These are phyloP conservation scores for Strobilomyces dryophilus DNA, from an alignment of 768 basidiomycete genomes.

Conservation along the genomic window DNA sequence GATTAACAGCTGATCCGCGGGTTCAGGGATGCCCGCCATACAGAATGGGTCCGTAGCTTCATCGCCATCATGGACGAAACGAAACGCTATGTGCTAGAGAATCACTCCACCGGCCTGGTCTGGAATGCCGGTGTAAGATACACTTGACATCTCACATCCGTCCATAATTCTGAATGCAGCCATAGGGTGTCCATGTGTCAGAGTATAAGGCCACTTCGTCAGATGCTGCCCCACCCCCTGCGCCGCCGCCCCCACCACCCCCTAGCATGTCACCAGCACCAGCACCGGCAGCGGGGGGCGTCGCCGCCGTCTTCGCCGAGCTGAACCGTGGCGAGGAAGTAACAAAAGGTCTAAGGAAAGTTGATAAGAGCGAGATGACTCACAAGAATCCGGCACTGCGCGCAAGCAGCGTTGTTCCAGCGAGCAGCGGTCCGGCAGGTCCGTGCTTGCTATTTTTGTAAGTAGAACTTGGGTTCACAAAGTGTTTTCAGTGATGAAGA, in stretches of 20 bases:
- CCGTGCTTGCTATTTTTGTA: conserved; percentile 21
- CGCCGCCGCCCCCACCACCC: conserved; percentile 50
- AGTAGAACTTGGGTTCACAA: not conserved
- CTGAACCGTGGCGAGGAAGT: conserved; percentile 88
- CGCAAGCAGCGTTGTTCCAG: conserved; percentile 48
- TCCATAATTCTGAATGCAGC: not conserved
- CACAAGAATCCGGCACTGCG: conserved; percentile 95
- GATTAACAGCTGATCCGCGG: conserved; percentile 2
- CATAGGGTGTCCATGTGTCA: conserved; percentile 53
- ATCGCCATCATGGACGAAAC: conserved; percentile 68
- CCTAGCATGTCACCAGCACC: conserved; percentile 37
- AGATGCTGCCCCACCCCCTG: conserved; percentile 29
- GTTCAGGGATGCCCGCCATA: conserved; percentile 78
- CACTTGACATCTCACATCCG: not conserved
- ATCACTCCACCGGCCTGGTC: conserved; percentile 77
- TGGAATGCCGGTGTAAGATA: conserved; percentile 81
- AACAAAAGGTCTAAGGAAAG: conserved; percentile 88
- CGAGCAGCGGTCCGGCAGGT: conserved; percentile 32
- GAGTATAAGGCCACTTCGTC: conserved; percentile 44
- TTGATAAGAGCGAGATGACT: conserved; percentile 95
- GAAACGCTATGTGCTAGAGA: conserved; percentile 78
- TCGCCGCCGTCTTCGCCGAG: conserved; percentile 83
- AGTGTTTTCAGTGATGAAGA: conserved; percentile 40
- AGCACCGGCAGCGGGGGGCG: conserved; percentile 48
- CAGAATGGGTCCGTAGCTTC: conserved; percentile 83